A percentile compares a stretch with the other conserved stretches of the same genome.
Evolutionary conservation across 495 filamentous ascomycete species (phyloP).

Genomic region (Neurospora sp.): DNA sequence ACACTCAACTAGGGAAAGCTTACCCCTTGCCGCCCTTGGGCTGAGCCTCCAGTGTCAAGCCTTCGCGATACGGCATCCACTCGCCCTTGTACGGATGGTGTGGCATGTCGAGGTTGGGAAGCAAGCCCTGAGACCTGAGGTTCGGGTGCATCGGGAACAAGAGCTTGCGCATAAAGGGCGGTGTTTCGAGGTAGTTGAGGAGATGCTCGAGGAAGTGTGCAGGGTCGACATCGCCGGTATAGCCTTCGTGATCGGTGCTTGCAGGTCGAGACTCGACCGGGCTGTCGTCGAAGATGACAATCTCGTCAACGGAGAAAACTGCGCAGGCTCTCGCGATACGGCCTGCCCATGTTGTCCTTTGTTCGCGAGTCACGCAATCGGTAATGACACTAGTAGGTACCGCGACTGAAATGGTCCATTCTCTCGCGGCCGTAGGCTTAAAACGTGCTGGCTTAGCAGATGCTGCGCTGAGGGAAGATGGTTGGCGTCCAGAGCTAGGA

Average conservation of each 20-base stretch:
- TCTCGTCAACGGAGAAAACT: slow-evolving; percentile 70
- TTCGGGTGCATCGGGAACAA: slow-evolving; percentile 67
- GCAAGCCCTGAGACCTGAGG: slow-evolving; percentile 49
- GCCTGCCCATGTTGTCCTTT: slow-evolving; percentile 53
- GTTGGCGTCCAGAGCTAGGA: slow-evolving; percentile 7
- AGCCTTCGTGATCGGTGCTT: slow-evolving; percentile 36
- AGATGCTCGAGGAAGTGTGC: slow-evolving; percentile 63
- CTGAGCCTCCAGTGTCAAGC: slow-evolving; percentile 40
- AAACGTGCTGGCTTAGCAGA: slow-evolving; percentile 25
- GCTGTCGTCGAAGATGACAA: slow-evolving; percentile 62
- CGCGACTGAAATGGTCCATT: slow-evolving; percentile 40
- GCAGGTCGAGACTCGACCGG: slow-evolving; percentile 25
- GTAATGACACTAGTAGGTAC: slow-evolving; percentile 38
- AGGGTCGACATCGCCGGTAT: slow-evolving; percentile 56
- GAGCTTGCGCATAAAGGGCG: slow-evolving; percentile 57
- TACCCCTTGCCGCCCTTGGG: slow-evolving; percentile 29
- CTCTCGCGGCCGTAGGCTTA: slow-evolving; percentile 25
- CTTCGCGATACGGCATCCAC: slow-evolving; percentile 63
- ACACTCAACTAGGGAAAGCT: not conserved
- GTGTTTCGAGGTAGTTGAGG: slow-evolving; percentile 64
- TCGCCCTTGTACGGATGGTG: slow-evolving; percentile 58
- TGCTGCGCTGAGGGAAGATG: slow-evolving; percentile 9
- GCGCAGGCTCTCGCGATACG: slow-evolving; percentile 62
- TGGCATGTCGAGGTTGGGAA: slow-evolving; percentile 67
- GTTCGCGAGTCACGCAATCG: slow-evolving; percentile 46